Evolutionary conservation across 805 yeast species (phyloP).

Genomic region (Metschnikowia similis): DNA sequence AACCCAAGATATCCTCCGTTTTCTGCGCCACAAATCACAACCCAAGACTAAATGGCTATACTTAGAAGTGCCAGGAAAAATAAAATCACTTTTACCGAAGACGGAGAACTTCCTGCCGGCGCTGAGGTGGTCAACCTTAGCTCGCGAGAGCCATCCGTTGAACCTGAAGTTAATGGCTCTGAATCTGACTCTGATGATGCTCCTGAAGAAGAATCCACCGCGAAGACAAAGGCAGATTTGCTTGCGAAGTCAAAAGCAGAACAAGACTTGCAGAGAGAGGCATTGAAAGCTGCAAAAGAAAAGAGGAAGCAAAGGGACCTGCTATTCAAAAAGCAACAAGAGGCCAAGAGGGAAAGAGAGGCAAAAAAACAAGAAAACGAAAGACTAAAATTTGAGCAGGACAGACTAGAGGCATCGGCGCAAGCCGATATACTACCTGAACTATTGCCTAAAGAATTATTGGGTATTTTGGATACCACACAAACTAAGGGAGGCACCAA

Average conservation of each 20-base stretch:
- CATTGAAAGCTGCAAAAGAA: conserved; percentile 28
- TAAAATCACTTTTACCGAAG: conserved; percentile 32
- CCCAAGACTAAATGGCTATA: conserved; percentile 20
- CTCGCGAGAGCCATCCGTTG: conserved; percentile 12
- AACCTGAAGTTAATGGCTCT: conserved; percentile 16
- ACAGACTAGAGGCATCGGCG: conserved; percentile 7
- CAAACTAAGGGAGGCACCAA: conserved; percentile 17
- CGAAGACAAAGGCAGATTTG: conserved; percentile 23
- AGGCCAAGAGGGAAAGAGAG: conserved; percentile 20
- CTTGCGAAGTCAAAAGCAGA: conserved; percentile 25
- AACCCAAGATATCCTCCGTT: background rate
- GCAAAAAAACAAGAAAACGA: conserved; percentile 20
- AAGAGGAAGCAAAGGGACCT: conserved; percentile 33
- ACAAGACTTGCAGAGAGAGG: conserved; percentile 20
- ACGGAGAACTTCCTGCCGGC: conserved; percentile 19
- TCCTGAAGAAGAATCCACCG: conserved; percentile 42
- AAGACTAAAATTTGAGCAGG: conserved; percentile 11
- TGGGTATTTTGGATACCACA: conserved; percentile 18
- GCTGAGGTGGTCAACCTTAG: conserved; percentile 9
- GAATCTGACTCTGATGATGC: conserved; percentile 33
- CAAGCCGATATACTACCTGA: conserved; percentile 33
- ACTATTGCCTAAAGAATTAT: conserved; percentile 37
- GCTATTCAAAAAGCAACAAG: conserved; percentile 34
- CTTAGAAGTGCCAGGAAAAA: conserved; percentile 26
- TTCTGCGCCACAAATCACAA: background rate